phyloP scores from a whole-genome alignment of 139 green algal genomes.

The Chlorella sp. region DNA sequence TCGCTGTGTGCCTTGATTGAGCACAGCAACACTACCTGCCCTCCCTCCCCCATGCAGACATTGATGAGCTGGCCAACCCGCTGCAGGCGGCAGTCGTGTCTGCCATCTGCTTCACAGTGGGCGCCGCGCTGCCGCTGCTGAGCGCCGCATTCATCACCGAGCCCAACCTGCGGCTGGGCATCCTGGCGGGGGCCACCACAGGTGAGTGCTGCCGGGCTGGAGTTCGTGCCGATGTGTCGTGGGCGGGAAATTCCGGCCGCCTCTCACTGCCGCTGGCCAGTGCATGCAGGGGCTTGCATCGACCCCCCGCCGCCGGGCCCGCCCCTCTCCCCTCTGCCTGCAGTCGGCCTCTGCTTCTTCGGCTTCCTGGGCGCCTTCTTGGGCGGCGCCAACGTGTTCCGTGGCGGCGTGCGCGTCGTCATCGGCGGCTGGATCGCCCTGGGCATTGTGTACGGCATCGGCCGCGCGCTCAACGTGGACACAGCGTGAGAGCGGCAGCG shows the following conservation, averaged over 20 bases:
- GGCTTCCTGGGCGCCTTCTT: conserved; percentile 71
- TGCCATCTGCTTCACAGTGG: conserved; percentile 64
- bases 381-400: conserved; percentile 63
- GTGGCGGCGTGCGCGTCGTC: conserved; percentile 68
- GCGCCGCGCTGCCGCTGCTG: conserved; percentile 75
- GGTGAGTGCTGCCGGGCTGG: background rate
- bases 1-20: too few species aligned
- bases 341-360: conserved; percentile 64
- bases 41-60: background rate
- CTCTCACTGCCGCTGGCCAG: too few species aligned
- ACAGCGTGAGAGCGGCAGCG: background rate
- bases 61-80: conserved; percentile 77
- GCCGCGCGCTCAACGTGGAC: conserved; percentile 57
- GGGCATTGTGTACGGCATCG: conserved; percentile 79
- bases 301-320: too few species aligned
- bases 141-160: conserved; percentile 66
- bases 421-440: conserved; percentile 87
- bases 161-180: conserved; percentile 42
- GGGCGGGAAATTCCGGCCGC: too few species aligned
- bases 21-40: too few species aligned
- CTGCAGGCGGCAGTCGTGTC: conserved; percentile 68
- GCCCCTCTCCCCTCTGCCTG: background rate
- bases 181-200: conserved; percentile 51
- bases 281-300: background rate
- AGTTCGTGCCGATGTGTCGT: background rate